Percentiles rank a stretch among this genome's conserved stretches.
Conservation (phyloP, 1,284 basidiomycete genomes). For the Grifola frondosa region DNA sequence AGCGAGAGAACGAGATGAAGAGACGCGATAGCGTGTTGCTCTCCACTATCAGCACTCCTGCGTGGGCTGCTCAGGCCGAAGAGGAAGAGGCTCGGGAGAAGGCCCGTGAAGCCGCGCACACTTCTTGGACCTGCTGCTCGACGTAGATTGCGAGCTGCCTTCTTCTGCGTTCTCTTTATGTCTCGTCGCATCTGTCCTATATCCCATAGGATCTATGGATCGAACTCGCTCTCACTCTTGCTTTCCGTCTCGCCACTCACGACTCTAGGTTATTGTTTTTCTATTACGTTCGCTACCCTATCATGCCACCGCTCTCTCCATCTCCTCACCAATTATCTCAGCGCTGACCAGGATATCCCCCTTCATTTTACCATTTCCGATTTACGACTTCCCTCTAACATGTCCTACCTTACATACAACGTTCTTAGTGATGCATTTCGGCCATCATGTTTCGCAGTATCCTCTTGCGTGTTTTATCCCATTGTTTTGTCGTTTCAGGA, state of each 20-base stretch:
- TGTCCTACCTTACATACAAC: slow-evolving; percentile 27
- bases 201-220: no score
- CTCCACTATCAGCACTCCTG: slow-evolving; percentile 55
- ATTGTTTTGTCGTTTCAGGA: no score
- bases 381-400: slow-evolving; percentile 24
- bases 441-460: slow-evolving; percentile 17
- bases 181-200: no score
- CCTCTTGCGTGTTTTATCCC: no score
- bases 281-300: slow-evolving; percentile 18
- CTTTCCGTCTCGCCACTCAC: slow-evolving; percentile 15
- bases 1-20: slow-evolving; percentile 73
- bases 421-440: slow-evolving; percentile 23
- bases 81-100: slow-evolving; percentile 76
- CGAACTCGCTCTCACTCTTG: slow-evolving; percentile 28
- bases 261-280: slow-evolving; percentile 22
- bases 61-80: slow-evolving; percentile 77
- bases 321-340: slow-evolving; percentile 9
- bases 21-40: slow-evolving; percentile 80
- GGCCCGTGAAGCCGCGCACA: slow-evolving; percentile 46
- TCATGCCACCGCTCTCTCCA: slow-evolving; percentile 17
- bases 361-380: slow-evolving; percentile 16
- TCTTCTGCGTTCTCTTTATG: slow-evolving; percentile 29
- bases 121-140: slow-evolving; percentile 67
- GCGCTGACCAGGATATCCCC: slow-evolving; percentile 18
- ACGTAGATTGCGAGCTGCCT: slow-evolving; percentile 30